Base-by-base conservation (phyloP, 805 yeast genomes). In the Saccharomycopsis sp. region DNA sequence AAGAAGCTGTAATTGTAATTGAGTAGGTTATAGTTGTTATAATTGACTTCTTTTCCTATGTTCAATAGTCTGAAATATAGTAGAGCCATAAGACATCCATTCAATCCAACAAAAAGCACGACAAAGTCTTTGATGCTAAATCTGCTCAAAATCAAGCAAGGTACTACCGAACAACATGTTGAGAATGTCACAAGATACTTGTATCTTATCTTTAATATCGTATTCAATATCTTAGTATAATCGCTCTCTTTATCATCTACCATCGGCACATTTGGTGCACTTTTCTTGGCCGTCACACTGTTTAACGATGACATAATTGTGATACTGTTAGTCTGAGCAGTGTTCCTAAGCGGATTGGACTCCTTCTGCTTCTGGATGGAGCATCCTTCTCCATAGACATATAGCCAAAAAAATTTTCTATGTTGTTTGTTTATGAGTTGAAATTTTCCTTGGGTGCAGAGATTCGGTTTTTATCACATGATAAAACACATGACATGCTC, bases 111-210 rank as follows among this genome's bases (percentile, higher is more conserved):
- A 42, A 53, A 59, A 23, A 55, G 25, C 3, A 44, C 20, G n/a
- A 59, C 23, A 14, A 47, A 35, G 17, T 14, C 14, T 22, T 56
- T 56, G 24, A 42, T 42, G 2, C 47, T 34, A 14, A 59, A 54
- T 9, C 51, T 54, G 17, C 42, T 55, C 15, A 59, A 20, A 1
- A 59, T 12, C 1, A 57, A 20, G 5, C 55, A 23, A 12, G 60
- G 60, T 9, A 54, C 7, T 22, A 56, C 35, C 3, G 42, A 51
- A 24, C 51, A 29, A 15, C 44, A 50, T 42, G 54, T 25, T 8
- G 41, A 29, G 5, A 59, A 52, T 9, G 53, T 53, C 14, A 22
- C 22, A 35, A 60, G 54, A 38, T 60, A 60, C 24, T 55, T 57
- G 50, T 54, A 53, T 35, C 63, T 52, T 20, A 55, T 53, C 25